Percentiles rank a stretch among this genome's conserved stretches.
phyloP scores from a whole-genome alignment of 176 grass and related monocot genomes.

The Panicum miliaceum region DNA sequence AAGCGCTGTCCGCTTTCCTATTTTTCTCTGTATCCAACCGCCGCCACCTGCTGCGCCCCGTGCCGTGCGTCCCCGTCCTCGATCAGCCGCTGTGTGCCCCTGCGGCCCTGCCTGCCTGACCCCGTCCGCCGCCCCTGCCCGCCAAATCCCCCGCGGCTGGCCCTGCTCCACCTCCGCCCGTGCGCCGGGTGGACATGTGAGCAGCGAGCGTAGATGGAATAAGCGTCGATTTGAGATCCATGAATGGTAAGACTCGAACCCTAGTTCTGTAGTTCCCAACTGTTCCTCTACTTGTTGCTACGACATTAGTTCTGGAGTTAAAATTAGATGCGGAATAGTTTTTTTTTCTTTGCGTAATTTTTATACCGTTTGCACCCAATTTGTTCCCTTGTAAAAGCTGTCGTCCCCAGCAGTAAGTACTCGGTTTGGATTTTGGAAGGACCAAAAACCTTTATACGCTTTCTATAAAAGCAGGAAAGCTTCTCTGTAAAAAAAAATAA shows the following conservation, averaged over 20 bases:
- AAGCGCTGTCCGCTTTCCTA: background rate
- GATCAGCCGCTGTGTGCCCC: too few relatives aligned
- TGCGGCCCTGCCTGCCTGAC: too few relatives aligned
- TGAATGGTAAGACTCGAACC: background rate
- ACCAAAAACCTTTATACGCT: too few relatives aligned
- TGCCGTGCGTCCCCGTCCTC: too few relatives aligned
- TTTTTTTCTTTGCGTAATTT: background rate
- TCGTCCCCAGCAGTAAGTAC: too few relatives aligned
- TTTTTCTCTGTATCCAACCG: background rate
- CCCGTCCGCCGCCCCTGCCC: too few relatives aligned
- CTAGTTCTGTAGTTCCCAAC: background rate
- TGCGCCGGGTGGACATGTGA: background rate
- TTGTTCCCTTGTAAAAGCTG: too few relatives aligned
- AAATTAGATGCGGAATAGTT: background rate
- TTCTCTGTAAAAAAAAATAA: too few relatives aligned
- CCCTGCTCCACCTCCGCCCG: background rate
- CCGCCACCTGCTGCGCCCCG: too few relatives aligned
- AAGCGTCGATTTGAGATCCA: background rate
- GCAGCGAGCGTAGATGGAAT: background rate
- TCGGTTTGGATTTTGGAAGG: too few relatives aligned
- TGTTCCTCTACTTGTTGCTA: background rate
- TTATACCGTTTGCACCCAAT: background rate
- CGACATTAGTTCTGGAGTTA: background rate
- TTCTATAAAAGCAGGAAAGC: too few relatives aligned
- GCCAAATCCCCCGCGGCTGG: background rate